These are phyloP conservation scores for Lagenaria siceraria DNA, from an alignment of 306 rosid genomes.

Conservation along the genomic window DNA sequence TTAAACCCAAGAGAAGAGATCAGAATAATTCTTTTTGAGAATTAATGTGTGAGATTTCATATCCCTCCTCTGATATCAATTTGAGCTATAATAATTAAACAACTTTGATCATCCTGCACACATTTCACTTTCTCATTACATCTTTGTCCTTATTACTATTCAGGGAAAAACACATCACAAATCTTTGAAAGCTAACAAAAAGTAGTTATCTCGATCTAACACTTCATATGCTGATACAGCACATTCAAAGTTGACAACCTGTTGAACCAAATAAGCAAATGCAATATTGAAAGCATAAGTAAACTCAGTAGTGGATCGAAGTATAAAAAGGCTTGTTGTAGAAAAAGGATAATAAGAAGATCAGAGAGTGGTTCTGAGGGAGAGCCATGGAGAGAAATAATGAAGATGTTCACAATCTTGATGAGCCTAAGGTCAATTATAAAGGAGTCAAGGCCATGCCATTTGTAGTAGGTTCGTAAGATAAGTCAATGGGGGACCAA, in stretches of 20 bases:
- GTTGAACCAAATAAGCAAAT: not conserved
- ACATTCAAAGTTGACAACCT: not conserved
- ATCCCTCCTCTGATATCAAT: not conserved
- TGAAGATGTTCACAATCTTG: not conserved
- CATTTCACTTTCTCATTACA: not conserved
- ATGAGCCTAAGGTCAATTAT: slow-evolving; percentile 21
- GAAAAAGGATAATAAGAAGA: not conserved
- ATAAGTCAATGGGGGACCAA: not conserved
- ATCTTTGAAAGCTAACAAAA: not conserved
- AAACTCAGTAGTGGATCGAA: not conserved
- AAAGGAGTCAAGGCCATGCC: slow-evolving; percentile 88
- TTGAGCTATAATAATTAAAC: not conserved
- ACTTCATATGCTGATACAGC: slow-evolving; percentile 6
- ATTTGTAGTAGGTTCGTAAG: slow-evolving; percentile 56
- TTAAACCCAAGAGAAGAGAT: too few relatives aligned
- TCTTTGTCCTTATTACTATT: slow-evolving; percentile 5
- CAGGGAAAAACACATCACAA: not conserved
- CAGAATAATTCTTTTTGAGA: not conserved
- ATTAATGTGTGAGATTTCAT: not conserved
- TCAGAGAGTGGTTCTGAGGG: not conserved
- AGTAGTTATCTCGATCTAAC: not conserved
- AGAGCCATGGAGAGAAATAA: slow-evolving; percentile 2
- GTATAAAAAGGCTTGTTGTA: not conserved
- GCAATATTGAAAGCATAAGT: not conserved
- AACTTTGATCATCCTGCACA: not conserved